phyloP scores from a whole-genome alignment of 1,284 basidiomycete species.

The Hortiboletus rubellus region DNA sequence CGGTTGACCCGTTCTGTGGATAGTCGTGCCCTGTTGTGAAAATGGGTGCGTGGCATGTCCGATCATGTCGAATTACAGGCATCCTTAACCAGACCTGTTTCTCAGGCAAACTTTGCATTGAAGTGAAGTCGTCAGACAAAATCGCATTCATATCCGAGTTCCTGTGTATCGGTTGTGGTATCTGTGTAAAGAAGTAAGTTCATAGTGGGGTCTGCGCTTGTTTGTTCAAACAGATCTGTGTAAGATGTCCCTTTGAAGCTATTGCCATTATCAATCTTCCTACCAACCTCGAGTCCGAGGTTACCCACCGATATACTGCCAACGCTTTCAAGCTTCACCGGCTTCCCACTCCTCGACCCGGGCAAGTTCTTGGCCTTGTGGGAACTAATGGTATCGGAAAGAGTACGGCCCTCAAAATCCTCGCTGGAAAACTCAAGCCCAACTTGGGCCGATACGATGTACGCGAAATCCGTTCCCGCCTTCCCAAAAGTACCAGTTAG shows the following conservation, averaged over 20 bases:
- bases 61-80: slow-evolving; percentile 1
- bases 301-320: slow-evolving; percentile 95
- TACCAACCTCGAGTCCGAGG: slow-evolving; percentile 90
- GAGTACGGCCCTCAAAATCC: slow-evolving; percentile 92
- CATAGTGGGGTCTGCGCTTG: slow-evolving; percentile 3
- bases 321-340: slow-evolving; percentile 98
- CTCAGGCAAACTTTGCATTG: slow-evolving; percentile 93
- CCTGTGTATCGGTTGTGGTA: slow-evolving; percentile 96
- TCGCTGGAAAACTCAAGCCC: slow-evolving; percentile 94
- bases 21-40: slow-evolving; percentile 97
- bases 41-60: slow-evolving; percentile 70
- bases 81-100: not conserved
- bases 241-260: slow-evolving; percentile 94
- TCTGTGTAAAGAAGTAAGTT: slow-evolving; percentile 94
- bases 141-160: slow-evolving; percentile 98
- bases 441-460: slow-evolving; percentile 90
- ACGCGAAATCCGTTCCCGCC: slow-evolving; percentile 32
- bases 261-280: slow-evolving; percentile 97
- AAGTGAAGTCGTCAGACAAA: slow-evolving; percentile 91
- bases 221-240: slow-evolving; percentile 5
- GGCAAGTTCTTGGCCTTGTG: slow-evolving; percentile 93
- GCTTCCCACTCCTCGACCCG: slow-evolving; percentile 90
- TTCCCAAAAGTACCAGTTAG: not conserved
- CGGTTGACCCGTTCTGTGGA: slow-evolving; percentile 15
- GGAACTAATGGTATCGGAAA: slow-evolving; percentile 99